Evolutionary conservation across 257 asterid genomes (phyloP).

Genomic region (Knoxia roxburghii): DNA sequence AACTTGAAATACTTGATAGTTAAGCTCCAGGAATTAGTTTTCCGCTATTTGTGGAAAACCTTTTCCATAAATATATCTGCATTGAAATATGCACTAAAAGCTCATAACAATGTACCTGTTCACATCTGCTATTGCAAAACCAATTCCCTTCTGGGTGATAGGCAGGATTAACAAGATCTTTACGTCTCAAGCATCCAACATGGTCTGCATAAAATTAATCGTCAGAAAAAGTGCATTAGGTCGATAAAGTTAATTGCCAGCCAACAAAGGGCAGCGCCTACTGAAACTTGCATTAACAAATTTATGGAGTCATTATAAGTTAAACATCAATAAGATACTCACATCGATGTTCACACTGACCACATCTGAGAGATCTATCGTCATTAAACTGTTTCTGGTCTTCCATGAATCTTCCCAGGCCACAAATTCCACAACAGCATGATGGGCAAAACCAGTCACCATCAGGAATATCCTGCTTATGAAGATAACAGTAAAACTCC

Average conservation of each 20-base stretch:
- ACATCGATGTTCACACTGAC: slow-evolving; percentile 79
- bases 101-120: slow-evolving; percentile 43
- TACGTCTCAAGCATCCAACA: slow-evolving; percentile 44
- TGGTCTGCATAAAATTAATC: slow-evolving; percentile 52
- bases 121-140: slow-evolving; percentile 67
- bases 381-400: slow-evolving; percentile 23
- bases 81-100: not conserved
- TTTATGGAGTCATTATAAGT: not conserved
- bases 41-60: not conserved
- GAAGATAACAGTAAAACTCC: slow-evolving; percentile 9
- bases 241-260: slow-evolving; percentile 33
- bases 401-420: slow-evolving; percentile 24
- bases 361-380: slow-evolving; percentile 36
- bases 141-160: slow-evolving; percentile 37
- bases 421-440: slow-evolving; percentile 85
- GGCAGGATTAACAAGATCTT: slow-evolving; percentile 26
- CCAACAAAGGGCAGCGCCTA: slow-evolving; percentile 6
- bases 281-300: not conserved
- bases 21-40: not conserved
- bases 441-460: slow-evolving; percentile 99
- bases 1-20: not conserved
- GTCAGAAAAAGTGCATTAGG: slow-evolving; percentile 30
- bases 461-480: slow-evolving; percentile 66
- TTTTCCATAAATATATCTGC: not conserved
- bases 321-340: slow-evolving; percentile 28